Evolutionary conservation across 805 yeast species (phyloP).

Genomic region (Starmerella apicola): DNA sequence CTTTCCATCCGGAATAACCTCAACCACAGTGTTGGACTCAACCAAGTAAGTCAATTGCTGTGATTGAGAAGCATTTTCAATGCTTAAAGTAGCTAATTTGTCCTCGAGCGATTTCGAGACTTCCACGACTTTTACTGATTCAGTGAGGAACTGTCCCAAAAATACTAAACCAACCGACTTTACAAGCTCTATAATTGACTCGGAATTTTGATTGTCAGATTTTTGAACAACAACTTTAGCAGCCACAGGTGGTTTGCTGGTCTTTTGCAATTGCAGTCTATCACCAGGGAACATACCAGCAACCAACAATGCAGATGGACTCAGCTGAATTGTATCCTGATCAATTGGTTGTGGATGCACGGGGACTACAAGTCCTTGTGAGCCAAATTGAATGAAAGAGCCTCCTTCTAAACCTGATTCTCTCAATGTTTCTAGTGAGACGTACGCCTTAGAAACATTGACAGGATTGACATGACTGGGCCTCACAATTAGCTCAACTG

Average conservation of each 20-base stretch:
- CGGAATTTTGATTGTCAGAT: constrained; percentile 15
- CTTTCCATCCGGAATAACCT: background rate
- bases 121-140: constrained; percentile 41
- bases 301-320: constrained; percentile 29
- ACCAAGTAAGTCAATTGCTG: background rate
- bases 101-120: constrained; percentile 38
- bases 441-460: constrained; percentile 20
- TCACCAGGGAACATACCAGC: constrained; percentile 40
- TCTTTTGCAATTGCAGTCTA: constrained; percentile 37
- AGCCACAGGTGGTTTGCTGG: constrained; percentile 40
- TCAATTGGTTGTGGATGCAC: constrained; percentile 24
- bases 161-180: constrained; percentile 20
- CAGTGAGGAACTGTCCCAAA: constrained; percentile 32
- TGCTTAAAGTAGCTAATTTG: constrained; percentile 30
- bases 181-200: constrained; percentile 20
- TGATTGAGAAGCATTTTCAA: constrained; percentile 15
- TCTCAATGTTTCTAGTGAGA: constrained; percentile 21
- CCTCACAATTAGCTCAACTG: constrained; percentile 20
- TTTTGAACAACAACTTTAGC: constrained; percentile 26
- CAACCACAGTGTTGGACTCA: constrained; percentile 2
- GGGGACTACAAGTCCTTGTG: constrained; percentile 19
- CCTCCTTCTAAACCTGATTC: constrained; percentile 24
- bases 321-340: constrained; percentile 21
- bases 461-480: constrained; percentile 16
- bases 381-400: constrained; percentile 16